Percentiles rank a stretch among this genome's conserved stretches.
Evolutionary conservation across 805 yeast species (phyloP).

Genomic region (Ogataea zsoltii): DNA sequence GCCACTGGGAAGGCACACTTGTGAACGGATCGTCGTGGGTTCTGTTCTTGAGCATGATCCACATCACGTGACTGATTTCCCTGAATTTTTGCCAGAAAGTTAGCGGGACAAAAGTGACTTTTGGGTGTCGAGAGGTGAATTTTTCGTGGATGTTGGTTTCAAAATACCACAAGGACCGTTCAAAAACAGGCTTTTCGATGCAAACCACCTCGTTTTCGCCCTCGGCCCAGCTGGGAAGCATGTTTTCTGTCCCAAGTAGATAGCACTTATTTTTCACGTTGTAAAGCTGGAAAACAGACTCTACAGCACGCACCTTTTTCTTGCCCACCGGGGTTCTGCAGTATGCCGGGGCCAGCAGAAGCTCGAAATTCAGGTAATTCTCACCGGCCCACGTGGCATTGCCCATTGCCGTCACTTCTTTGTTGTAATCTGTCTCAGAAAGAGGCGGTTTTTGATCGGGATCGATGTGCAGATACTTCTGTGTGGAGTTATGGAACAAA

Average conservation of each 20-base stretch:
- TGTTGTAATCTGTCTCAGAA: constrained; percentile 86
- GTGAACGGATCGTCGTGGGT: constrained; percentile 51
- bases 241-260: constrained; percentile 69
- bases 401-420: constrained; percentile 77
- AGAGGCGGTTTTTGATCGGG: constrained; percentile 79
- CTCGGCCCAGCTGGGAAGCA: constrained; percentile 80
- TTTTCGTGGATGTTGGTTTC: constrained; percentile 65
- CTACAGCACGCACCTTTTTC: constrained; percentile 51
- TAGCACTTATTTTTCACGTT: constrained; percentile 71
- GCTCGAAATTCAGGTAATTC: constrained; percentile 66
- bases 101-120: constrained; percentile 33
- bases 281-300: constrained; percentile 66
- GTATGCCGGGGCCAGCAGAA: constrained; percentile 49
- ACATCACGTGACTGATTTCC: constrained; percentile 61
- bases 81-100: constrained; percentile 50
- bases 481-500: constrained; percentile 70
- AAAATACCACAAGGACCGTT: constrained; percentile 71
- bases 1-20: constrained; percentile 66
- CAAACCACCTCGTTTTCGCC: constrained; percentile 89
- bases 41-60: constrained; percentile 43
- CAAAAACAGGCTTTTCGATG: constrained; percentile 66
- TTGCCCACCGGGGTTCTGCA: constrained; percentile 35
- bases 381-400: constrained; percentile 63
- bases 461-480: constrained; percentile 63
- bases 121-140: constrained; percentile 35